Percentiles rank a stretch among this genome's conserved stretches.
Conservation (phyloP, 306 rosid species). For the Canavalia ensiformis region DNA sequence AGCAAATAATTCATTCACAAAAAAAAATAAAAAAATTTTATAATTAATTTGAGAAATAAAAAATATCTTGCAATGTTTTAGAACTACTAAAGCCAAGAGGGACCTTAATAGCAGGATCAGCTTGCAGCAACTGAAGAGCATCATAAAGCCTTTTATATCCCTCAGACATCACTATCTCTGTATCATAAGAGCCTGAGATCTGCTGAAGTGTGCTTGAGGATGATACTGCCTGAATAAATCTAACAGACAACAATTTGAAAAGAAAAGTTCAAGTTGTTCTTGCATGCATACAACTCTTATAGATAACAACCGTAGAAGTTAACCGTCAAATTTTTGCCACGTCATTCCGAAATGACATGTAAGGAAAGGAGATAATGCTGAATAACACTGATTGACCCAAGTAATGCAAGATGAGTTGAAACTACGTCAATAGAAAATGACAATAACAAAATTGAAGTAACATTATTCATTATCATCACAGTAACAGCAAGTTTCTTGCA, state of each 20-base stretch:
- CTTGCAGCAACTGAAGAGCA: conserved; percentile 63
- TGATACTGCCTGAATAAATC: conserved; percentile 57
- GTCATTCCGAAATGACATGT: background rate
- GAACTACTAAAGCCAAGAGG: conserved; percentile 13
- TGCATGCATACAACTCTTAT: conserved; percentile 53
- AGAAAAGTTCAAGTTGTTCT: conserved; percentile 36
- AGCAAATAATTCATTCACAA: background rate
- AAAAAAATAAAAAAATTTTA: background rate
- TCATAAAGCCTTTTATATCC: conserved; percentile 59
- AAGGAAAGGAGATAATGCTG: background rate
- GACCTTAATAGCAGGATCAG: conserved; percentile 72
- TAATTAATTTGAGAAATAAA: background rate
- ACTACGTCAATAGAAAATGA: background rate
- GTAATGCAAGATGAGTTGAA: background rate
- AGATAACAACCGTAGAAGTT: conserved; percentile 1
- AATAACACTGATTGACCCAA: conserved; percentile 10
- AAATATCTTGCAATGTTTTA: background rate
- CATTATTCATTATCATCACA: conserved; percentile 8
- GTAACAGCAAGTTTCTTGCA: conserved; percentile 6
- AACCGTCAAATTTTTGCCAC: background rate
- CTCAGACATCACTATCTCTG: conserved; percentile 51
- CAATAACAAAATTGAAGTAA: conserved; percentile 11
- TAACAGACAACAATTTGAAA: conserved; percentile 50
- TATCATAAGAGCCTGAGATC: conserved; percentile 47
- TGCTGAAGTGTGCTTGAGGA: conserved; percentile 56